Base-by-base conservation (phyloP, 257 asterid genomes). In the Solanum peruvianum region DNA sequence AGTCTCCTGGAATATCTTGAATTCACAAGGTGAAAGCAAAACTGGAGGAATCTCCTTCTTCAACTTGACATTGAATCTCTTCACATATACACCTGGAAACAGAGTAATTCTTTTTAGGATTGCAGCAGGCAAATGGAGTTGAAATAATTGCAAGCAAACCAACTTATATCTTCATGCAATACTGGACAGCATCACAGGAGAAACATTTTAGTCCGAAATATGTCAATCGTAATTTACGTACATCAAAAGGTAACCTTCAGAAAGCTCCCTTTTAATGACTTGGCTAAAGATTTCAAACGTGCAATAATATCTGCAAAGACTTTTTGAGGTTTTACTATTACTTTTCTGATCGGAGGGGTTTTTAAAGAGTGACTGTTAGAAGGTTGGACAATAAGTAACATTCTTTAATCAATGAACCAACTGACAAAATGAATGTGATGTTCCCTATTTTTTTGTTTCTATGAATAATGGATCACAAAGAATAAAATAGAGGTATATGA, bases 81-180 rank as follows among this genome's bases (percentile, higher is more conserved):
- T 93, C 89, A 95, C 92, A 90, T 94, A 88, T 70, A 95, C 93
- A 98, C 98, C 99, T 97, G 97, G 78, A 90, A 89, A 73, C 86
- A 88, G 52, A 91, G 69, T 49, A 49, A 47, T 1, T 18, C 33
- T 76, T 81, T 81, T 49, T 52, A 81, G 45, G 39, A 52, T 14
- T 49, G 39, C 45, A 52, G 45, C 20, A 81, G 11, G 69, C 35
- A 81, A 49, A 49, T 29, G 15, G 39, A 81, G 13, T 25, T 81
- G 85, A 81, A 81, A 21, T 49, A 49, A 49, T 81, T 29, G 69
- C 67, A 49, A 49, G 31, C 45, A 49, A 29, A 49, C 85, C 69
- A 49, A 49, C 62, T 49, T 81, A 49, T 78, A n/a, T 81, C 85
- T 31, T 29, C 44, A 49, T 18, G 23, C 44, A 49, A 49, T 49